Conservation (phyloP, 1,284 basidiomycete species). For the Apiotrichum gracile region DNA sequence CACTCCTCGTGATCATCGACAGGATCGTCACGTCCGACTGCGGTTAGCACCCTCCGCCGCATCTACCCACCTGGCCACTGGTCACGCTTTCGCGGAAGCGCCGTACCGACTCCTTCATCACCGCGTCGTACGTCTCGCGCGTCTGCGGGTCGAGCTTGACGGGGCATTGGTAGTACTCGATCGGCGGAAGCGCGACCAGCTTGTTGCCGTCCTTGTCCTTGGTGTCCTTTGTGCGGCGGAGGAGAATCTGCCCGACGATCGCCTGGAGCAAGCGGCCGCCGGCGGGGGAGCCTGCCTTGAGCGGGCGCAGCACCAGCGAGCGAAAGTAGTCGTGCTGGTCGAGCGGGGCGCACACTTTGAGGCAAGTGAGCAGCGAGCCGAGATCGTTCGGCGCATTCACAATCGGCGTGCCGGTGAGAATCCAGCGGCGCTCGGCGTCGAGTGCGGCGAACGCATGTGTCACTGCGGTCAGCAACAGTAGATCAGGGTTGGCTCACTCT, state of each 20-base stretch:
- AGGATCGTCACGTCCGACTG: conserved; percentile 56
- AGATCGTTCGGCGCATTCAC: conserved; percentile 79
- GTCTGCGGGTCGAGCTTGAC: conserved; percentile 65
- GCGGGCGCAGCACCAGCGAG: conserved; percentile 62
- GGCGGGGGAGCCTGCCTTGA: conserved; percentile 60
- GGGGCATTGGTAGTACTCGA: conserved; percentile 48
- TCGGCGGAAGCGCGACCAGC: conserved; percentile 69
- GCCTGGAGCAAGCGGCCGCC: conserved; percentile 72
- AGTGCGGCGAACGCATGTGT: conserved; percentile 64
- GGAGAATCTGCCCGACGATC: conserved; percentile 73
- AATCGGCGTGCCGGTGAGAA: conserved; percentile 61
- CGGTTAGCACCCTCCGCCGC: conserved; percentile 1
- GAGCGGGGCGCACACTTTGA: conserved; percentile 71
- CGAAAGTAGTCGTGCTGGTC: conserved; percentile 76
- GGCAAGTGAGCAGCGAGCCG: conserved; percentile 73
- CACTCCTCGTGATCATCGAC: conserved; percentile 68
- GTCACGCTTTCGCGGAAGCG: conserved; percentile 58
- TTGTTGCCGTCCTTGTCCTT: conserved; percentile 67
- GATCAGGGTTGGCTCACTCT: conserved; percentile 48
- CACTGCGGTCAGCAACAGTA: conserved; percentile 43
- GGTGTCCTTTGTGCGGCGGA: conserved; percentile 82
- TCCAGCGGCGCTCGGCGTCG: conserved; percentile 69
- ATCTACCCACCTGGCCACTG: conserved; percentile 22
- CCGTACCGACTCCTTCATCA: conserved; percentile 60
- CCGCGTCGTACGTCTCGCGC: conserved; percentile 66